These are phyloP conservation scores for Umbilicaria muhlenbergii DNA, from an alignment of 495 filamentous ascomycete genomes.

Conservation along the genomic window DNA sequence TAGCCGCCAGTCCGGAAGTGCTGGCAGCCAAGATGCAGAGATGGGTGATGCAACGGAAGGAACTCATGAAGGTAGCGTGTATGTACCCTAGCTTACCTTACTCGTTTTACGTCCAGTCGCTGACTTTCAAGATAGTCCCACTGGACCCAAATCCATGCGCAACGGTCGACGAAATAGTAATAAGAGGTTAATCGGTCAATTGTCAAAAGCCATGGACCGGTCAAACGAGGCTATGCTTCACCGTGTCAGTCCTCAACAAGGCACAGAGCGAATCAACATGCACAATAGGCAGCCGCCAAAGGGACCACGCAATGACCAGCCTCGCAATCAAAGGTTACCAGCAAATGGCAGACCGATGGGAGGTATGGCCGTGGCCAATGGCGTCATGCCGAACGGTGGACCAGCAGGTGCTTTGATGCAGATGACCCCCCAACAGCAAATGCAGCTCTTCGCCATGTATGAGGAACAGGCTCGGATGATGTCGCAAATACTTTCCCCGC, in stretches of 20 bases:
- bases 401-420: constrained; percentile 24
- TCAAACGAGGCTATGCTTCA: constrained; percentile 58
- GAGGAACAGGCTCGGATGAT: constrained; percentile 86
- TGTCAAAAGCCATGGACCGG: constrained; percentile 77
- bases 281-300: constrained; percentile 58
- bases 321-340: constrained; percentile 27
- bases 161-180: constrained; percentile 44
- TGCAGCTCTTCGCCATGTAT: constrained; percentile 68
- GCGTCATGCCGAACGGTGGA: constrained; percentile 19
- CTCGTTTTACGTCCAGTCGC: neutral
- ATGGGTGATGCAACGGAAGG: constrained; percentile 47
- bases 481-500: constrained; percentile 34
- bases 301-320: constrained; percentile 39
- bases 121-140: constrained; percentile 46
- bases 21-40: constrained; percentile 38
- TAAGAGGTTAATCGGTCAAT: constrained; percentile 72
- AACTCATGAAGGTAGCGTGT: constrained; percentile 46
- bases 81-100: constrained; percentile 22
- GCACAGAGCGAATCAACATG: constrained; percentile 61
- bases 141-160: constrained; percentile 91
- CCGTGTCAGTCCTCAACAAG: constrained; percentile 56
- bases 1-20: constrained; percentile 5
- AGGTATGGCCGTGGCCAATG: constrained; percentile 32
- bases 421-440: constrained; percentile 52
- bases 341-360: constrained; percentile 33